Conservation (phyloP, 495 filamentous ascomycete genomes). For the Pseudevernia furfuracea region DNA sequence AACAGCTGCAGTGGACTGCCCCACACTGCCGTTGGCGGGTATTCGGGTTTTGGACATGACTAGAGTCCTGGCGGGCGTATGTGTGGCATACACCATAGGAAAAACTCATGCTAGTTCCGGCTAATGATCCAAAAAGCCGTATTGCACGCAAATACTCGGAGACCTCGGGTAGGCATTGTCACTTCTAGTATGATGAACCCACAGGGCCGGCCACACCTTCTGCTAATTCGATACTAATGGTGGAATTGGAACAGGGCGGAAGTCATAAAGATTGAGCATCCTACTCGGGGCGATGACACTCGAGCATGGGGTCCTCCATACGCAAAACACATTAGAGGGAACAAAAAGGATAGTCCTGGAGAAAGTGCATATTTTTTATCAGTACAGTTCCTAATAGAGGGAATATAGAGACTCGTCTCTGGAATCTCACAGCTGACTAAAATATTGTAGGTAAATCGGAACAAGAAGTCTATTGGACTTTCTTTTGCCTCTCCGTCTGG, state of each 20-base stretch:
- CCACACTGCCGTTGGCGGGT: conserved; percentile 64
- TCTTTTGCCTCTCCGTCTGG: conserved; percentile 82
- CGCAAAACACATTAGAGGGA: conserved; percentile 58
- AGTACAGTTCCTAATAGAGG: conserved; percentile 41
- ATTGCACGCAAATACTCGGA: conserved; percentile 94
- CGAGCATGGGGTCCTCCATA: conserved; percentile 95
- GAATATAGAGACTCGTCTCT: neutral
- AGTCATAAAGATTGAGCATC: conserved; percentile 95
- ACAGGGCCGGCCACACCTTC: neutral
- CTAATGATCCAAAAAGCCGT: conserved; percentile 55
- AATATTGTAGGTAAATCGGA: conserved; percentile 69
- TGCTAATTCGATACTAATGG: neutral
- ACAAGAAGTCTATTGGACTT: conserved; percentile 89
- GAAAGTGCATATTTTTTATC: conserved; percentile 93
- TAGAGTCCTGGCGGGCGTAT: conserved; percentile 85
- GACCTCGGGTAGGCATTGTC: conserved; percentile 72
- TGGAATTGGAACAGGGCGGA: conserved; percentile 61
- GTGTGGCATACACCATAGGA: conserved; percentile 35
- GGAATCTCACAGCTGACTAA: neutral
- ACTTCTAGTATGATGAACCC: conserved; percentile 15
- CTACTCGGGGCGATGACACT: conserved; percentile 84
- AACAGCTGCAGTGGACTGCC: conserved; percentile 18
- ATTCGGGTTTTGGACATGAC: conserved; percentile 94
- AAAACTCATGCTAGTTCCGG: neutral
- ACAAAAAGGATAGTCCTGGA: conserved; percentile 61